Percentiles rank a stretch among this genome's conserved stretches.
Evolutionary conservation across 2,329 filamentous ascomycete genomes (phyloP).

Genomic region (Venturia asperata): DNA sequence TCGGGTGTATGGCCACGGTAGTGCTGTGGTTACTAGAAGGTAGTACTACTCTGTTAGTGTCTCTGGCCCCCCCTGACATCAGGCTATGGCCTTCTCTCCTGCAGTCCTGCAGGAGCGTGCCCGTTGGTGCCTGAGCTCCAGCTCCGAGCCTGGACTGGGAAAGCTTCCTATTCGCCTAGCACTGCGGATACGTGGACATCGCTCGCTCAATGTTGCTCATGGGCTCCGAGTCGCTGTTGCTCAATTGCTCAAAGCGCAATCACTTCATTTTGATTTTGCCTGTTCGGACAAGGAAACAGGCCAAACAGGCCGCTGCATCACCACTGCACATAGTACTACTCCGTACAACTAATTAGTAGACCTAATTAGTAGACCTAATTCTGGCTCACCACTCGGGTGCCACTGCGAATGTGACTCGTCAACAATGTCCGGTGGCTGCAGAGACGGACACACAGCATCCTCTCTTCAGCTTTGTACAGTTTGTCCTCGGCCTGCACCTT

Average conservation of each 20-base stretch:
- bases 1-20: too few species aligned
- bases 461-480: too few species aligned
- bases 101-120: too few species aligned
- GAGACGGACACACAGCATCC: not conserved
- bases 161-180: constrained; percentile 3
- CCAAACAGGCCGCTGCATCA: not conserved
- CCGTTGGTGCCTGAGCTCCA: constrained; percentile 1
- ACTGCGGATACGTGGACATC: not conserved
- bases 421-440: not conserved
- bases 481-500: too few species aligned
- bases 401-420: not conserved
- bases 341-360: too few species aligned
- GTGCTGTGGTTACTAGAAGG: too few species aligned
- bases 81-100: constrained; percentile 9
- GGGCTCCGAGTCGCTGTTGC: too few species aligned
- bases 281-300: constrained; percentile 1
- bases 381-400: not conserved
- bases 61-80: too few species aligned
- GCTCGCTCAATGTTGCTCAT: constrained; percentile 10
- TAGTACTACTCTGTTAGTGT: too few species aligned
- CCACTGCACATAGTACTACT: not conserved
- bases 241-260: too few species aligned
- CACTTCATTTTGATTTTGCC: not conserved
- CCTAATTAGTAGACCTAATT: too few species aligned
- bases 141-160: too few species aligned